A percentile compares a stretch with the other conserved stretches of the same genome.
Conservation (phyloP, 768 basidiomycete species). For the Suillus bovinus region DNA sequence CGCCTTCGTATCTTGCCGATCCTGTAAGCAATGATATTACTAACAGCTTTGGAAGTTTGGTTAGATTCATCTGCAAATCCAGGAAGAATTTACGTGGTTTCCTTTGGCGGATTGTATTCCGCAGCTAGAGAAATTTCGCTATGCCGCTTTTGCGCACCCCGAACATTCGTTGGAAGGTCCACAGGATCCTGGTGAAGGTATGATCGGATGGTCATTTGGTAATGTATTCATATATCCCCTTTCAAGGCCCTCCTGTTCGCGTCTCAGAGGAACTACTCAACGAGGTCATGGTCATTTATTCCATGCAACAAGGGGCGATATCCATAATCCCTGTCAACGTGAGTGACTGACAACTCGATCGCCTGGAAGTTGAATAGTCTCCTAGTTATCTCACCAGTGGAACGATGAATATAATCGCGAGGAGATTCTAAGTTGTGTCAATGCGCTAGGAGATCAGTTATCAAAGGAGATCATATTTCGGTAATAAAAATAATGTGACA, state of each 20-base stretch:
- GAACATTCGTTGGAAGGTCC: slow-evolving; percentile 47
- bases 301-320: slow-evolving; percentile 20
- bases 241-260: slow-evolving; percentile 1
- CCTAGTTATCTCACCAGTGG: slow-evolving; percentile 30
- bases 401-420: slow-evolving; percentile 28
- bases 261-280: slow-evolving; percentile 24
- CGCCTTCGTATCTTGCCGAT: slow-evolving; percentile 85
- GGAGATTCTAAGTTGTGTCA: slow-evolving; percentile 43
- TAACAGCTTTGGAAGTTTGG: slow-evolving; percentile 9
- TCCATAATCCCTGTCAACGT: slow-evolving; percentile 30
- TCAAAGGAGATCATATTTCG: slow-evolving; percentile 42
- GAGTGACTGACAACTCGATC: slow-evolving; percentile 10
- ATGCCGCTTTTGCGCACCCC: slow-evolving; percentile 70
- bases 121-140: slow-evolving; percentile 65
- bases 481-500: slow-evolving; percentile 13
- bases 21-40: slow-evolving; percentile 51
- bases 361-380: slow-evolving; percentile 13
- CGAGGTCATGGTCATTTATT: slow-evolving; percentile 23
- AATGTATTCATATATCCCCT: neutral
- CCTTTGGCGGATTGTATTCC: slow-evolving; percentile 59
- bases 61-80: neutral
- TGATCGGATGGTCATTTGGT: slow-evolving; percentile 1
- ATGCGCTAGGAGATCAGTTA: slow-evolving; percentile 44
- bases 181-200: slow-evolving; percentile 31
- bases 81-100: slow-evolving; percentile 83